A percentile compares a stretch with the other conserved stretches of the same genome.
Evolutionary conservation across 192 early-diverging fungal genomes (phyloP).

Genomic region (Backusella mclennaniae): DNA sequence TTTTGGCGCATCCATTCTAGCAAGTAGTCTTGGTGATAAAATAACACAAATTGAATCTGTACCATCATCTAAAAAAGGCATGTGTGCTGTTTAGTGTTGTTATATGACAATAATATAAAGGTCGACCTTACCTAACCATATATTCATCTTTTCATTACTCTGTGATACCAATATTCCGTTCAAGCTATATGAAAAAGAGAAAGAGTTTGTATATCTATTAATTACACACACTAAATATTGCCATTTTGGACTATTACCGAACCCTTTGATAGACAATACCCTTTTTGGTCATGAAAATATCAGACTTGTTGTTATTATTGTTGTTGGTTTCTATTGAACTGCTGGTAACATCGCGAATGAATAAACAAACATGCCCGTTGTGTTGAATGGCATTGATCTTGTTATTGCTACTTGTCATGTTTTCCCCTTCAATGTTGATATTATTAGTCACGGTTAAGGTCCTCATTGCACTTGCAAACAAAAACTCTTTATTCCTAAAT

Average conservation of each 20-base stretch:
- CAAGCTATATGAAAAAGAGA: not conserved
- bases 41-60: slow-evolving; percentile 4
- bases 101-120: not conserved
- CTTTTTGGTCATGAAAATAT: not conserved
- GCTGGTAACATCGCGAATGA: not conserved
- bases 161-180: slow-evolving; percentile 14
- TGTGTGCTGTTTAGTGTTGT: not conserved
- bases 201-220: not conserved
- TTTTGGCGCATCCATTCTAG: not conserved
- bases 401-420: not conserved
- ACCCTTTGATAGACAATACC: slow-evolving; percentile 4
- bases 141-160: not conserved
- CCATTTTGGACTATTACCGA: not conserved
- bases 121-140: slow-evolving; percentile 15
- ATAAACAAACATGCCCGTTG: not conserved
- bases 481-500: not conserved
- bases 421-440: not conserved
- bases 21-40: not conserved
- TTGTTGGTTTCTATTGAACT: not conserved
- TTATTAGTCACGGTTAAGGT: not conserved
- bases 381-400: not conserved
- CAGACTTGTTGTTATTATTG: not conserved
- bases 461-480: not conserved
- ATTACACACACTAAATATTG: slow-evolving; percentile 1
- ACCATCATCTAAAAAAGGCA: slow-evolving; percentile 11